These are phyloP conservation scores for Physcomitrellopsis africana DNA, from an alignment of 225 moss, liverwort and hornwort species.

Conservation along the genomic window DNA sequence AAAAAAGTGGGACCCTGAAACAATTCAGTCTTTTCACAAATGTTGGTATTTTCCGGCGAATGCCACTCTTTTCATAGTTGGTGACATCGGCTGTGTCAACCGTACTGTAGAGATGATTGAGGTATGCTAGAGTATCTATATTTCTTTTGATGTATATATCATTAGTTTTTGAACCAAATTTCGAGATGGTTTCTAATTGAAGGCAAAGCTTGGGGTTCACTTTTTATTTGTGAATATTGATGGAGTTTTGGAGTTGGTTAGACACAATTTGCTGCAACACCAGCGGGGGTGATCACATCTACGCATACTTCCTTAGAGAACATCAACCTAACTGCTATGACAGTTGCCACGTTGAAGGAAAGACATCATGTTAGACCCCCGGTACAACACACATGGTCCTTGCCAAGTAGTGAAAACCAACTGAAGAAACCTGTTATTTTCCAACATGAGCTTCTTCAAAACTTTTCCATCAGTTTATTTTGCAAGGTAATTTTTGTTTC, in stretches of 20 bases:
- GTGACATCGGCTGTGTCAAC: constrained; percentile 94
- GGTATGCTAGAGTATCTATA: constrained; percentile 46
- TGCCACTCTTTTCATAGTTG: constrained; percentile 98
- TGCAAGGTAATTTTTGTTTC: constrained; percentile 68
- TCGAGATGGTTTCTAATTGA: neutral
- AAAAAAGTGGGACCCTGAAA: constrained; percentile 96
- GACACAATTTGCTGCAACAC: constrained; percentile 93
- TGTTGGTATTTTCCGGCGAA: constrained; percentile 99
- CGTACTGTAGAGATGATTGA: constrained; percentile 97
- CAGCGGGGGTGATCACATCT: constrained; percentile 64
- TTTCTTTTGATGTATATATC: constrained; percentile 18
- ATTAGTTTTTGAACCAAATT: neutral
- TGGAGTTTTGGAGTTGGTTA: constrained; percentile 35
- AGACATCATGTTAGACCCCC: constrained; percentile 87
- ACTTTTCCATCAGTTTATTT: constrained; percentile 97
- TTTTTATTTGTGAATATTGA: constrained; percentile 29
- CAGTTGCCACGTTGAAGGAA: constrained; percentile 72
- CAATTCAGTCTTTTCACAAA: constrained; percentile 92
- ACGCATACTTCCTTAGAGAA: constrained; percentile 55
- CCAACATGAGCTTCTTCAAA: constrained; percentile 98
- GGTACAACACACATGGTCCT: constrained; percentile 84
- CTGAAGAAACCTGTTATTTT: constrained; percentile 86
- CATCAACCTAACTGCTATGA: constrained; percentile 54
- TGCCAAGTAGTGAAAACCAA: constrained; percentile 65
- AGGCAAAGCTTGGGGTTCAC: neutral